Evolutionary conservation across 768 basidiomycete genomes (phyloP).

Genomic region (Rhodosporidiobolus sp.): DNA sequence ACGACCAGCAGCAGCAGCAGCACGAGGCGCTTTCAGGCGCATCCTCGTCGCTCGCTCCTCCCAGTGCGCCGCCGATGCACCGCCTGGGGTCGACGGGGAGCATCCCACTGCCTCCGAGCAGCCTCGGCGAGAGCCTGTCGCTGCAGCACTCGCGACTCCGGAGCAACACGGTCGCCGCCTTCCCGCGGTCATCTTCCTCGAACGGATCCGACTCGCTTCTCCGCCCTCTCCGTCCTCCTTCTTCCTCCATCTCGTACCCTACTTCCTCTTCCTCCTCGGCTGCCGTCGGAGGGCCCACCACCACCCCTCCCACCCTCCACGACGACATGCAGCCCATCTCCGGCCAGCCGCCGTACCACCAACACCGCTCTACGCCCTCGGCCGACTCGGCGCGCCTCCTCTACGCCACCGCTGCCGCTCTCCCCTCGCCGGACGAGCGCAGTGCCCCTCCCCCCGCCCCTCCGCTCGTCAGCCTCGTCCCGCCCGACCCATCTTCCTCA

Average conservation of each 20-base stretch:
- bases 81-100: conserved; percentile 29
- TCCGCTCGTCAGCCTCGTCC: conserved; percentile 18
- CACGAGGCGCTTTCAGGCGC: background rate
- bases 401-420: conserved; percentile 23
- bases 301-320: background rate
- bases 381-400: conserved; percentile 33
- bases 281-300: background rate
- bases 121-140: background rate
- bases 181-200: conserved; percentile 11
- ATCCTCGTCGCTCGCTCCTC: background rate
- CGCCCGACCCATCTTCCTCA: background rate
- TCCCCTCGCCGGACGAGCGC: background rate
- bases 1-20: too few relatives aligned
- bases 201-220: conserved; percentile 4
- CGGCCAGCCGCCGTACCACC: conserved; percentile 21
- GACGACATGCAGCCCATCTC: background rate
- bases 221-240: background rate
- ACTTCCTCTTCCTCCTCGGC: background rate
- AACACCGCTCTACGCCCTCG: conserved; percentile 34
- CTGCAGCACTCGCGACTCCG: conserved; percentile 17
- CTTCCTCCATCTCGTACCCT: conserved; percentile 4
- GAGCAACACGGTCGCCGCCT: conserved; percentile 33
- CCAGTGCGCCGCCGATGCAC: conserved; percentile 25
- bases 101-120: conserved; percentile 4
- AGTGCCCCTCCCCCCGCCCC: background rate